Conservation (phyloP, 2,329 filamentous ascomycete genomes). For the Alternaria sp. region DNA sequence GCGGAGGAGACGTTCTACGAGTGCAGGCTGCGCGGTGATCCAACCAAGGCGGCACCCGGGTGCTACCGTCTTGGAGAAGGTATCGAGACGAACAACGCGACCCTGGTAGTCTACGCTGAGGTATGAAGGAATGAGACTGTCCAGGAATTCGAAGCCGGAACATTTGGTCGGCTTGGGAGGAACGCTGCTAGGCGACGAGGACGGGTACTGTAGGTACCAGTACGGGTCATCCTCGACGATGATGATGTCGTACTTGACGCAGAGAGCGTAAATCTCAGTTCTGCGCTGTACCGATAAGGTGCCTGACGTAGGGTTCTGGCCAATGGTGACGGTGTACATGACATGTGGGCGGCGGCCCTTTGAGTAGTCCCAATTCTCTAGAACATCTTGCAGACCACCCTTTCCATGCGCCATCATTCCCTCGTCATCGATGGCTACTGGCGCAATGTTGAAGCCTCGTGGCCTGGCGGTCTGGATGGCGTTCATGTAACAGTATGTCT, state of each 20-base stretch:
- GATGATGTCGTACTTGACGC: slow-evolving; percentile 83
- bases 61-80: slow-evolving; percentile 91
- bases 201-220: slow-evolving; percentile 91
- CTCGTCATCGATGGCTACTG: slow-evolving; percentile 76
- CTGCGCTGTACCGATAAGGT: slow-evolving; percentile 75
- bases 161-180: slow-evolving; percentile 54
- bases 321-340: slow-evolving; percentile 90
- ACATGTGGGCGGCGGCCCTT: slow-evolving; percentile 80
- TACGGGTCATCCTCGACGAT: slow-evolving; percentile 96
- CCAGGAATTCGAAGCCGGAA: slow-evolving; percentile 77
- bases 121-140: slow-evolving; percentile 83
- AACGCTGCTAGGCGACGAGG: slow-evolving; percentile 58
- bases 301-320: slow-evolving; percentile 86
- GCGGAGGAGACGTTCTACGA: slow-evolving; percentile 75
- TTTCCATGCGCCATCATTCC: slow-evolving; percentile 79
- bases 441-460: slow-evolving; percentile 72
- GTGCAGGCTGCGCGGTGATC: slow-evolving; percentile 81
- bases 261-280: slow-evolving; percentile 79
- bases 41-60: slow-evolving; percentile 90
- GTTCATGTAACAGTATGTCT: slow-evolving; percentile 82
- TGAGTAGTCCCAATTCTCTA: slow-evolving; percentile 79
- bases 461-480: slow-evolving; percentile 71
- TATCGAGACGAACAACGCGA: slow-evolving; percentile 87
- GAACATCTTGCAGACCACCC: slow-evolving; percentile 76
- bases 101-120: slow-evolving; percentile 82